Evolutionary conservation across 2,329 filamentous ascomycete genomes (phyloP), one percentile per base, ranked within the genome.

Genomic region (Microascus cirrosus): DNA sequence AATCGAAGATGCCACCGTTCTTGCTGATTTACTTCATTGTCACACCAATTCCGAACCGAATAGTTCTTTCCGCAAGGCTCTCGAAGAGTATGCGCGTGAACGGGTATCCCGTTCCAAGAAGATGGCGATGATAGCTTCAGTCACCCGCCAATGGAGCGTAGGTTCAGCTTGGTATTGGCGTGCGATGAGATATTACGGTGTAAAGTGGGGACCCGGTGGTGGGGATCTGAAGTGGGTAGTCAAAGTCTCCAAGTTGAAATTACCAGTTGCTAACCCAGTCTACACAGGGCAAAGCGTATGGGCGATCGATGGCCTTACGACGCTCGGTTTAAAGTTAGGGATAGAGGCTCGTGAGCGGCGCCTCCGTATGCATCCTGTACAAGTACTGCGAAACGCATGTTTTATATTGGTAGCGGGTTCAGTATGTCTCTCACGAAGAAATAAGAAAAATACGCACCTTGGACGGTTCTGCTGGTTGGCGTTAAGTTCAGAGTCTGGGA

Each of bases 1-100:
- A 25, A 62, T 66, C 11, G 64, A 66, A 35, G 64, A 66, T 13
- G 64, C 64, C 8, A 65, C 64, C 0, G 63, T 65, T 1, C 53
- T 66, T 18, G 64, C 64, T 6, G 51, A 54, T 45, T 58, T 59
- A 25, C 61, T 66, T 2, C 56, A 64, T 22, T 60, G 56, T 51
- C 6, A 51, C n/a, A 22, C 48, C 20, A 25, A 12, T 22, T 10
- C 48, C 2, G 22, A 51, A 3, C 12, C 5, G 48, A 22, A 51
- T 6, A 3, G 12, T 13, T 22, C 48, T 13, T 54, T 63, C 15
- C 36, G 60, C 2, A 24, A 35, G 0, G 63, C 64, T 0, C 51
- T 65, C 3, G 61, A 63, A 50, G 62, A 63, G 36, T 66, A 66
- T 5, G 63, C 64, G 0, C 56, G 51, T 1, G 36, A 54, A 4